Evolutionary conservation across 78 protist species (phyloP), one percentile per base, ranked within the genome.

Genomic region (Neovahlkampfia damariscottae): DNA sequence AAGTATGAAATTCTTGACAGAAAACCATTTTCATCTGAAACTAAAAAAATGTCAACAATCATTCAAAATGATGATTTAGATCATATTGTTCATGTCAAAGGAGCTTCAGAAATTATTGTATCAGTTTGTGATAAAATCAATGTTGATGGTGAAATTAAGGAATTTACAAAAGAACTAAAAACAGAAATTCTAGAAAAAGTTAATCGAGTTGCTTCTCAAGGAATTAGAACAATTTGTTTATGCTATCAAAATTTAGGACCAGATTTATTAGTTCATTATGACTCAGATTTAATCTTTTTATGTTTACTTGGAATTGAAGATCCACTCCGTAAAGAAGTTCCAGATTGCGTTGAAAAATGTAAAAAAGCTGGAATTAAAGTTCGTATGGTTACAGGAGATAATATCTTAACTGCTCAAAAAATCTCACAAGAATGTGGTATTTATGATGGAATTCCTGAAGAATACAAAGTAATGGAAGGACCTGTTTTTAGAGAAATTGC

Each of bases 351-450:
- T 35, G 79, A 40, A 36, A 36, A 31, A 0, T 89, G 89, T 41
- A 40, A 84, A 29, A n/a, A 38, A 28, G 89, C 95, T 9, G 92
- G 93, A n/a, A 77, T 91, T 50, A 80, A 70, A 40, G 91, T 90
- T 0, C 80, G 91, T 5, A 91, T 91, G 95, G 67, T 83, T 66
- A 91, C 95, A 36, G 95, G 95, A 37, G 93, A 88, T 77, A 87
- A 84, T 41, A 87, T 80, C 41, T 82, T 79, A 38, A 92, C 96
- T 2, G 96, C 96, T 2, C 85, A 79, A 38, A 86, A 81, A 32
- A 91, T 92, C 5, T 91, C 94, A 1, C 79, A 67, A 32, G 84
- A 90, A 68, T 80, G 86, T 40, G 93, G 90, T 8, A 67, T 92
- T 10, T 80, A 77, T 34, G 3, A 38, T 8, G 76, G 32, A 3